Conservation (phyloP, 305 asterid species). For the Ajuga reptans region DNA sequence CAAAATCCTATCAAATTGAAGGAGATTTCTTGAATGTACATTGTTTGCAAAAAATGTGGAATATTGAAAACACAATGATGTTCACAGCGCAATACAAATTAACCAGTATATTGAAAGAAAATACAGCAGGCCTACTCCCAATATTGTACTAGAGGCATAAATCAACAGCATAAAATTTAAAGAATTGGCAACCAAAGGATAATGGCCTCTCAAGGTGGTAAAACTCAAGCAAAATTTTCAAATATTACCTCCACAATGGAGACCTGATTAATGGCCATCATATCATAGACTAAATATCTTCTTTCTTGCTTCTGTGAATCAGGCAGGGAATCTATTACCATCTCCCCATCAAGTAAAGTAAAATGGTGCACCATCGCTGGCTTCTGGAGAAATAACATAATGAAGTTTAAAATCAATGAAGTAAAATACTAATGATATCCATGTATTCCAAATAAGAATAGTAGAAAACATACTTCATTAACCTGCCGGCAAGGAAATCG, state of each 20-base stretch:
- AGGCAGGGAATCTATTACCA: slow-evolving; percentile 85
- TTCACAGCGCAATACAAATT: neutral
- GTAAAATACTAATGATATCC: slow-evolving; percentile 6
- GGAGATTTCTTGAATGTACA: neutral
- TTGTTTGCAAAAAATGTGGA: too few relatives aligned
- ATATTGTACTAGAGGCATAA: neutral
- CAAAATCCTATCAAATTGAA: neutral
- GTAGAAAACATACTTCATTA: slow-evolving; percentile 53
- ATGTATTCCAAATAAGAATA: slow-evolving; percentile 5
- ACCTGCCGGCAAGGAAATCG: slow-evolving; percentile 74
- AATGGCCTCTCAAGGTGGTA: neutral
- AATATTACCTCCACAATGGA: slow-evolving; percentile 72
- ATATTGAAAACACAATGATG: neutral
- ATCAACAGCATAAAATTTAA: neutral
- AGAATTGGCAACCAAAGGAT: neutral
- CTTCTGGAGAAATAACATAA: slow-evolving; percentile 34
- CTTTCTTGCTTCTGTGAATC: slow-evolving; percentile 75
- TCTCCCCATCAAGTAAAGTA: slow-evolving; percentile 98
- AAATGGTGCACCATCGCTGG: slow-evolving; percentile 59
- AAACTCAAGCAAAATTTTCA: slow-evolving; percentile 5
- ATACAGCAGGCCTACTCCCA: neutral
- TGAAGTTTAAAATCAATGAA: slow-evolving; percentile 2
- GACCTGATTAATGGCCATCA: slow-evolving; percentile 76
- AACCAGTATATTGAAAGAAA: neutral
- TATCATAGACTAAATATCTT: slow-evolving; percentile 92